Conservation (phyloP, 2,329 filamentous ascomycete species). For the Byssochlamys sp. region DNA sequence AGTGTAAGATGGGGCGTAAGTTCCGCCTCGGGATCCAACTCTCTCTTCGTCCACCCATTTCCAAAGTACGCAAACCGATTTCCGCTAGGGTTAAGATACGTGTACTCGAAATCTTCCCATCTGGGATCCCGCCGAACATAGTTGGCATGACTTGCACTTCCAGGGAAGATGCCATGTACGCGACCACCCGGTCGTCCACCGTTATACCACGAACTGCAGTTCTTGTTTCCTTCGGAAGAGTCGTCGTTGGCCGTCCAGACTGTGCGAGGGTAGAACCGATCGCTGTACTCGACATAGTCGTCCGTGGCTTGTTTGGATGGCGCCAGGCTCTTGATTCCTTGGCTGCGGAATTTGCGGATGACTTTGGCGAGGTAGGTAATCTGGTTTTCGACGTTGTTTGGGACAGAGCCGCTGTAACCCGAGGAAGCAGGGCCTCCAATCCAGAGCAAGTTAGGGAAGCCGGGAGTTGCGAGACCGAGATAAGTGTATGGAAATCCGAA, state of each 20-base stretch:
- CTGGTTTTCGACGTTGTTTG: slow-evolving; percentile 58
- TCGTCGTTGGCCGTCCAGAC: slow-evolving; percentile 31
- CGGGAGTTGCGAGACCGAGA: slow-evolving; percentile 52
- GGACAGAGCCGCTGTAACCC: slow-evolving; percentile 56
- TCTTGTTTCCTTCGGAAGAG: slow-evolving; percentile 39
- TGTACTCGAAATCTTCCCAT: slow-evolving; percentile 53
- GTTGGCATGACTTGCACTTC: slow-evolving; percentile 54
- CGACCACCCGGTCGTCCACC: slow-evolving; percentile 52
- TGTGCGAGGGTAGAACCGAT: slow-evolving; percentile 43
- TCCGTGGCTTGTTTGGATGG: slow-evolving; percentile 52
- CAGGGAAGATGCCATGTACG: slow-evolving; percentile 62
- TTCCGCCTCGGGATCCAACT: slow-evolving; percentile 47
- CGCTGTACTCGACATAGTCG: slow-evolving; percentile 40
- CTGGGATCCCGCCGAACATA: slow-evolving; percentile 47
- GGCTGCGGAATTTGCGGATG: slow-evolving; percentile 55
- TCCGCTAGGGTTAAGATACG: slow-evolving; percentile 32
- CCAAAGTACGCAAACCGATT: slow-evolving; percentile 52
- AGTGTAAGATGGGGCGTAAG: slow-evolving; percentile 54
- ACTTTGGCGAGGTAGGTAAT: slow-evolving; percentile 57
- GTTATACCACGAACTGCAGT: slow-evolving; percentile 65
- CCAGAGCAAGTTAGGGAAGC: slow-evolving; percentile 60
- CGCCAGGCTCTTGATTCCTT: slow-evolving; percentile 55
- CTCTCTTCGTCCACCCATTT: slow-evolving; percentile 55
- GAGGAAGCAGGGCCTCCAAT: slow-evolving; percentile 52
- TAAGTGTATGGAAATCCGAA: slow-evolving; percentile 60